Evolutionary conservation across 768 basidiomycete species (phyloP).

Genomic region (Trametes elegans): DNA sequence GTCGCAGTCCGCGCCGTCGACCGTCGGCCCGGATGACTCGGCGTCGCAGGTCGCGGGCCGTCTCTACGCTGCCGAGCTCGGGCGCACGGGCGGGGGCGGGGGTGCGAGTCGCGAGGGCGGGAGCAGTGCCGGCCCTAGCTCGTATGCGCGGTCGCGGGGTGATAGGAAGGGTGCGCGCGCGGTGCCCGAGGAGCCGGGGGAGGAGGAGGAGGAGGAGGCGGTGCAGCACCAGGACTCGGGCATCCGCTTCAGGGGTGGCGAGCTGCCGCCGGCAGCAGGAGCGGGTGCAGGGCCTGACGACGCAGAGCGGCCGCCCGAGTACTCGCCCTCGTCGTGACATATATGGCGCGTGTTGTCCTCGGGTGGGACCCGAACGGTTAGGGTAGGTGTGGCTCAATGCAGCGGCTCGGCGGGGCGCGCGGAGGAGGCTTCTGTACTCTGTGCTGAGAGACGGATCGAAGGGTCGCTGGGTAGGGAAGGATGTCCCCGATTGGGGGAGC

Average conservation of each 20-base stretch:
- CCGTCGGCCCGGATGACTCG: constrained; percentile 12
- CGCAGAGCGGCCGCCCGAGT: constrained; percentile 6
- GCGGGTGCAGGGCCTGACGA: neutral
- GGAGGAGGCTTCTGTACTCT: neutral
- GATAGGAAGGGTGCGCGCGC: constrained; percentile 10
- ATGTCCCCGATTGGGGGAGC: neutral
- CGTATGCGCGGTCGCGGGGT: neutral
- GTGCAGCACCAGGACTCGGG: constrained; percentile 17
- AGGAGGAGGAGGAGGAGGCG: constrained; percentile 7
- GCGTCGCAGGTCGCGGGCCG: constrained; percentile 10
- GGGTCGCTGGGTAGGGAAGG: neutral
- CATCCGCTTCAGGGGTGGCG: constrained; percentile 13
- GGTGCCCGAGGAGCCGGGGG: constrained; percentile 1
- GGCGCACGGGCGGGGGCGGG: neutral
- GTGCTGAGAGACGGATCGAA: neutral
- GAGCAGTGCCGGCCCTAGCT: neutral
- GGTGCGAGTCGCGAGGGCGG: neutral
- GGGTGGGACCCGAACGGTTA: neutral
- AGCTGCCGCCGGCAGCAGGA: neutral
- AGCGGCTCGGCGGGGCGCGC: too few relatives aligned
- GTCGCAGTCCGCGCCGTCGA: neutral
- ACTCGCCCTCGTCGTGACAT: neutral
- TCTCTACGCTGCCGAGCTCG: constrained; percentile 10
- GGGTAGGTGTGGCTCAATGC: too few relatives aligned
- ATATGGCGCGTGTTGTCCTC: neutral